Evolutionary conservation across 2,329 filamentous ascomycete species (phyloP), one percentile per base, ranked within the genome.

Genomic region (Pseudovirgaria hyperparasitica): DNA sequence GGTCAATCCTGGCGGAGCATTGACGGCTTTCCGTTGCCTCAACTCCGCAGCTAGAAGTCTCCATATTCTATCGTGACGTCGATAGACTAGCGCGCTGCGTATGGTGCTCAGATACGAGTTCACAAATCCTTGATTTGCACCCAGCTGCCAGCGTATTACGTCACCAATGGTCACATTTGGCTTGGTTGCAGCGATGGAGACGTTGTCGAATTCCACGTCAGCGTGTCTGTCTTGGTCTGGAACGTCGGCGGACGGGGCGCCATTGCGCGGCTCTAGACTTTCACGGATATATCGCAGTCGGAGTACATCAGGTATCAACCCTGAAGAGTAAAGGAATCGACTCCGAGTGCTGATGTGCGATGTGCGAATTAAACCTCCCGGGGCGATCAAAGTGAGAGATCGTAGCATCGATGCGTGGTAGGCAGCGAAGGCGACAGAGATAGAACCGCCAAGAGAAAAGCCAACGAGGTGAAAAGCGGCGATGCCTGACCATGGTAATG

Each of bases 371-470:
- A 93, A 61, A 1, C 86, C 86, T 1, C 76, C 66, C 0, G 86
- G 84, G 0, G 84, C 82, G 22, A 94, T 66, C 5, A 93, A 67
- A 8, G 90, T 63, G 13, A 94, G 61, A 7, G 67, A 70, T 9
- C 67, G 64, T 9, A 93, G 64, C 30, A 87, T 59, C 25, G 69
- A 53, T 0, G 79, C 71, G 42, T 82, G 80, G 44, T 72, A 72
- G 1, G 68, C 65, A 2, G 79, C 68, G 45, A 90, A 87, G 12
- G 72, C 65, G 7, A 72, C 73, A 1, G 70, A 66, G 21, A 92
- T 67, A 9, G 76, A 79, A 19, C 82, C 84, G 23, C 84, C 82
- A 0, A 92, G 63, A 0, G 78, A 85, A 50, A 90, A 92, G 2
- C 82, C 84, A 3, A 85, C 55, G 5, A 92, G 56, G 33, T 73